Base-by-base conservation (phyloP, 2,329 filamentous ascomycete genomes). In the Pezicula neosporulosa region DNA sequence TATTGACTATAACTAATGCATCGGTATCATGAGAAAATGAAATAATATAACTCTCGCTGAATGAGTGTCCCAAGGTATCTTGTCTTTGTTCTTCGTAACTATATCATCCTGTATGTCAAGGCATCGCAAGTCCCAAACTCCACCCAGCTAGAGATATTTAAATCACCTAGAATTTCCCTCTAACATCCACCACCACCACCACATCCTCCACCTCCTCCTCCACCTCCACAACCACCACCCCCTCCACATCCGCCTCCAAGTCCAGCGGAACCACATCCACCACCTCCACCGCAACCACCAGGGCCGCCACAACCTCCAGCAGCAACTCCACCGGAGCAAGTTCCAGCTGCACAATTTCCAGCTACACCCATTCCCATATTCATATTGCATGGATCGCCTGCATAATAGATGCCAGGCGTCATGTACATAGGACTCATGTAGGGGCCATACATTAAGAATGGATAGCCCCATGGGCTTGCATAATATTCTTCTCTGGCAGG, bases 401-500 rank as follows among this genome's bases (percentile, higher is more conserved):
- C 74, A 45, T 72, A 73, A 57, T 81, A 81, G 43, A 77, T 58
- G 2, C 72, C 72, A 0, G 69, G 54, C 35, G 56, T 71, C 52
- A 73, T 71, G 56, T 72, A 74, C 7, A 62, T 50, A 0, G 75
- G 69, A 33, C 70, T 72, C 53, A 74, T 68, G 33, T 67, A 79
- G 0, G 77, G 77, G 0, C 70, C 72, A 52, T 78, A 77, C 64
- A 77, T 72, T 52, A 72, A 66, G 54, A 79, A 81, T 0, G 69
- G 66, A 46, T 77, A 77, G 0, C 79, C 79, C 80, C 80, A 65
- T 8, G 56, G 45, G 19, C 53, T 55, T 12, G 56, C 54, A 42
- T 63, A 82, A 61, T 81, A 82, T 37, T 76, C 64, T 4, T 79
- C 70, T n/a, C 70, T 65, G 0, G 72, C 67, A 2, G 78, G 78